Conservation (phyloP, 2,329 filamentous ascomycete species). For the Geoglossum cookeanum region DNA sequence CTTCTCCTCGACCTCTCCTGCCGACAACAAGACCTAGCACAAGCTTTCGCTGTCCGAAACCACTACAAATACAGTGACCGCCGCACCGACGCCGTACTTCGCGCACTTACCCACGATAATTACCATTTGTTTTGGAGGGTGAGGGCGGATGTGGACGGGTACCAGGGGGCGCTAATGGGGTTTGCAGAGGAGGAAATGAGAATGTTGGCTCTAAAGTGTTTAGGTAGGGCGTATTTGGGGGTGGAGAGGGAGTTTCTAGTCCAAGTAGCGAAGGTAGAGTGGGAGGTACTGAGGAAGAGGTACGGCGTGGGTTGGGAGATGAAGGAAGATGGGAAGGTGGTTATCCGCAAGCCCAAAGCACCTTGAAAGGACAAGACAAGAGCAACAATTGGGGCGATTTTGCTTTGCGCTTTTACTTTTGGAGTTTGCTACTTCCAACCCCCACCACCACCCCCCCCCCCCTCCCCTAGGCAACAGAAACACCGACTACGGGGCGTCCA, state of each 20-base stretch:
- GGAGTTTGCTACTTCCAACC: too few relatives aligned
- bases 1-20: conserved; percentile 78
- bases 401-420: too few relatives aligned
- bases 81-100: conserved; percentile 50
- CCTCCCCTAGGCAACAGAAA: too few relatives aligned
- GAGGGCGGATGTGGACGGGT: conserved; percentile 56
- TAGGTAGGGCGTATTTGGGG: conserved; percentile 62
- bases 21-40: conserved; percentile 52
- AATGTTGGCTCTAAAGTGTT: conserved; percentile 64
- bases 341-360: conserved; percentile 47
- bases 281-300: conserved; percentile 47
- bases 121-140: conserved; percentile 61
- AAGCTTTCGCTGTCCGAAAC: conserved; percentile 49
- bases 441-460: too few relatives aligned
- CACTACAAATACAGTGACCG: conserved; percentile 42
- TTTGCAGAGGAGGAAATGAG: conserved; percentile 60
- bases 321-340: conserved; percentile 42
- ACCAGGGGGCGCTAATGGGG: conserved; percentile 61
- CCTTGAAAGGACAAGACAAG: too few relatives aligned
- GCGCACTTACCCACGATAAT: conserved; percentile 59
- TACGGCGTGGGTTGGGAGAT: conserved; percentile 74
- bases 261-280: conserved; percentile 46
- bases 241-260: conserved; percentile 54
- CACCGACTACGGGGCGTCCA: too few relatives aligned
- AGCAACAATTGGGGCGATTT: too few relatives aligned